These are phyloP conservation scores for Gaertneriomyces semiglobifer DNA, from an alignment of 192 early-diverging fungal genomes.

Conservation along the genomic window DNA sequence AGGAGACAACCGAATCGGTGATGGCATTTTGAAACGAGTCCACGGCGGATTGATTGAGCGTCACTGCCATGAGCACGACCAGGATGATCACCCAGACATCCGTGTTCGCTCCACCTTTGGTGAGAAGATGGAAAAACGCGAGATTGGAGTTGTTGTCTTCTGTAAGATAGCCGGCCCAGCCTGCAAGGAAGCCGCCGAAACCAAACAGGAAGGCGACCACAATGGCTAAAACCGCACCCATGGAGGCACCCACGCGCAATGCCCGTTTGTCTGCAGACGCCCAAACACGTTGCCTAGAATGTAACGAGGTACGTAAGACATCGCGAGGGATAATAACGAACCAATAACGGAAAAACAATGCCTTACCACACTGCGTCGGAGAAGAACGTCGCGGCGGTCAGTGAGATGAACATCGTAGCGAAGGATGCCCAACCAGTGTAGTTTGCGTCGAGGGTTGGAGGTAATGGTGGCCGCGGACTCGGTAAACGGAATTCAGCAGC, in stretches of 20 bases:
- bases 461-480: conserved; percentile 23
- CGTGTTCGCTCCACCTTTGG: conserved; percentile 24
- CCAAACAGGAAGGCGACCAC: conserved; percentile 43
- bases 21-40: conserved; percentile 52
- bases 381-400: conserved; percentile 43
- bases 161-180: conserved; percentile 29
- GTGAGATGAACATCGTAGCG: conserved; percentile 37
- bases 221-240: conserved; percentile 32
- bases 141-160: conserved; percentile 23
- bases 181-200: conserved; percentile 44
- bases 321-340: not conserved
- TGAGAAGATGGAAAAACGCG: conserved; percentile 42
- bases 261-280: conserved; percentile 35
- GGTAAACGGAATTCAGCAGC: conserved; percentile 37
- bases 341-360: not conserved
- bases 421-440: conserved; percentile 37
- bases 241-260: conserved; percentile 26
- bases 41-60: conserved; percentile 51
- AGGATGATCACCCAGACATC: conserved; percentile 36
- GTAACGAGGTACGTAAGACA: no score
- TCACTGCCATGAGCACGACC: conserved; percentile 34
- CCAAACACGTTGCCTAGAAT: conserved; percentile 45
- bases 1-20: conserved; percentile 34
- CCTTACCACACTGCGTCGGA: conserved; percentile 45
- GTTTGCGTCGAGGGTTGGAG: conserved; percentile 34